Evolutionary conservation across 2,329 filamentous ascomycete species (phyloP), one percentile per base, ranked within the genome.

Genomic region (Monosporascus sp.): DNA sequence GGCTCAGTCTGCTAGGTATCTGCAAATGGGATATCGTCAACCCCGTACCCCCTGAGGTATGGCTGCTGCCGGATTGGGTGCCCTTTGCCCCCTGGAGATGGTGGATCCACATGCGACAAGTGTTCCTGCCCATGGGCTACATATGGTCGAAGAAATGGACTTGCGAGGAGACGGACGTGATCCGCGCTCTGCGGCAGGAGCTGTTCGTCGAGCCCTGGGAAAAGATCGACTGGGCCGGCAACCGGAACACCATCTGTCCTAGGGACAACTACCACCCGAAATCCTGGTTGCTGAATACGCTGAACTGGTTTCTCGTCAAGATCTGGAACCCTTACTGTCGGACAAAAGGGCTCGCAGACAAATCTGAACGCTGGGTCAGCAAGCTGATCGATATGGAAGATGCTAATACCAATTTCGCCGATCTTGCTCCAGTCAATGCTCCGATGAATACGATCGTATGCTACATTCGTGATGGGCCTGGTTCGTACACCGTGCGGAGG

Each of bases 61-160:
- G 94, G 94, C 77, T 96, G 41, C 74, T 97, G 3, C 92, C 92
- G 0, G 89, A 96, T 68, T 96, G 90, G 90, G 80, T 90, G 3
- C 92, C 92, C 1, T 80, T 96, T 65, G 85, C 90, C 5, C 93
- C 93, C 0, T 96, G 91, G 90, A 79, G 90, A 60, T 97, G 93
- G 92, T 97, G 92, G 93, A 89, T 97, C 63, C 94, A 99, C 64
- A 97, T 97, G 70, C 90, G 94, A n/a, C 85, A 89, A 71, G 92
- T 99, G n/a, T 96, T 93, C 64, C 69, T 96, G 48, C 88, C 92
- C 5, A 97, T 97, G 90, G 85, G 88, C 1, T 97, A 88, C 65
- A 71, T 97, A 42, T 96, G 88, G 75, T 96, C 91, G 0, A 90
- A 88, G 74, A 79, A 79, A 57, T 97, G 90, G 84, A 80, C 79